Percentiles rank a stretch among this genome's conserved stretches.
phyloP scores from a whole-genome alignment of 257 asterid species.

The Solanum pennellii region DNA sequence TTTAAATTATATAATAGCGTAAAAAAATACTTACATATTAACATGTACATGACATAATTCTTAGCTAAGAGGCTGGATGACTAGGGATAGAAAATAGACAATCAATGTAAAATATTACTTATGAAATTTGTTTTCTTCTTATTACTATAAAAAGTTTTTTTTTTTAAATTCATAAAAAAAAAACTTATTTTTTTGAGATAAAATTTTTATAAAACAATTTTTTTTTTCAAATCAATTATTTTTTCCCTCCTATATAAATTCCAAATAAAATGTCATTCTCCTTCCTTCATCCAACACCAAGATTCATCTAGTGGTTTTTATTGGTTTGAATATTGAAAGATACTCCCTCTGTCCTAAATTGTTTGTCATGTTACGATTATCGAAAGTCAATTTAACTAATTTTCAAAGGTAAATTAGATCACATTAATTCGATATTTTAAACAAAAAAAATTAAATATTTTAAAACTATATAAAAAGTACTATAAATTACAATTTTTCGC shows the following conservation, averaged over 20 bases:
- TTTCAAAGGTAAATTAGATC: too few species aligned
- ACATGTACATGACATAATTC: too few species aligned
- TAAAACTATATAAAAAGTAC: too few species aligned
- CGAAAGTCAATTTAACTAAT: too few species aligned
- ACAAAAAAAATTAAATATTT: too few species aligned
- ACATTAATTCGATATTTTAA: too few species aligned
- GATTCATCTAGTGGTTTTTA: not conserved
- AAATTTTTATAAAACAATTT: not conserved
- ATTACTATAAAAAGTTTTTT: not conserved
- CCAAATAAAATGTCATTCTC: not conserved
- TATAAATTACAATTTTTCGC: too few species aligned
- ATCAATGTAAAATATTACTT: too few species aligned
- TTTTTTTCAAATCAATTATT: not conserved
- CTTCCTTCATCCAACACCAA: not conserved
- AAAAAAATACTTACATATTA: too few species aligned
- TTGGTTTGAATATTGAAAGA: not conserved
- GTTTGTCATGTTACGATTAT: fast-evolving
- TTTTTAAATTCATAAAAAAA: not conserved
- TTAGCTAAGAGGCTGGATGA: too few species aligned
- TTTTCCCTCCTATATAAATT: not conserved
- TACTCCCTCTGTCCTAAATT: fast-evolving
- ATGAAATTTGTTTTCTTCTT: not conserved
- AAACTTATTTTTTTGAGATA: not conserved
- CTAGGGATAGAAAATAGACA: too few species aligned
- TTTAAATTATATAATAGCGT: too few species aligned